Evolutionary conservation across 495 filamentous ascomycete species (phyloP).

Genomic region (Pyronema domesticum): DNA sequence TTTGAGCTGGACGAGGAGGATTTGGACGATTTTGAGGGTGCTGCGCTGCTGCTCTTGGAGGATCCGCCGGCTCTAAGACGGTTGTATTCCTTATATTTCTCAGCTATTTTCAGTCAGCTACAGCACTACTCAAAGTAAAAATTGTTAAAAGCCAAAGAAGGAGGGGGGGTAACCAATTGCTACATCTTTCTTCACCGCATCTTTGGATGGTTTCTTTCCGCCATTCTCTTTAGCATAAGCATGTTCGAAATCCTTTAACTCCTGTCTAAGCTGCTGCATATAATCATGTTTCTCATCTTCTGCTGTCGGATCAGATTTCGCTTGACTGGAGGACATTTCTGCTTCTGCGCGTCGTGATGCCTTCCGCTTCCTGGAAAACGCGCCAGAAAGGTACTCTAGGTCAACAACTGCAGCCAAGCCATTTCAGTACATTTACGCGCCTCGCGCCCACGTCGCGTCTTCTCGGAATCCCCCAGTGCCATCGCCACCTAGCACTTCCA

Average conservation of each 20-base stretch:
- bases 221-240: conserved; percentile 49
- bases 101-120: conserved; percentile 32
- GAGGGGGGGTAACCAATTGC: conserved; percentile 44
- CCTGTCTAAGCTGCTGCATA: conserved; percentile 36
- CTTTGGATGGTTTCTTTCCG: conserved; percentile 60
- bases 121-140: neutral
- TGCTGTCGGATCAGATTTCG: conserved; percentile 3
- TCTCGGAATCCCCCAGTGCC: neutral
- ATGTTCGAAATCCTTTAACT: conserved; percentile 78
- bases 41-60: neutral
- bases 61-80: neutral
- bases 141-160: neutral
- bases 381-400: neutral
- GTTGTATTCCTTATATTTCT: conserved; percentile 78
- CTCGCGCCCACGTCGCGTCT: neutral
- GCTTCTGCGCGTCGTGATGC: neutral
- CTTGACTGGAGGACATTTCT: neutral
- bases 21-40: conserved; percentile 1
- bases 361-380: neutral
- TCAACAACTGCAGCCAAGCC: neutral
- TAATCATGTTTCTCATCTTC: neutral
- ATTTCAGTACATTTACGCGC: neutral
- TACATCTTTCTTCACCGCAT: conserved; percentile 72
- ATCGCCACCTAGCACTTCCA: neutral
- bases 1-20: conserved; percentile 1